Conservation (phyloP, 768 basidiomycete genomes). For the Kwoniella sp. region DNA sequence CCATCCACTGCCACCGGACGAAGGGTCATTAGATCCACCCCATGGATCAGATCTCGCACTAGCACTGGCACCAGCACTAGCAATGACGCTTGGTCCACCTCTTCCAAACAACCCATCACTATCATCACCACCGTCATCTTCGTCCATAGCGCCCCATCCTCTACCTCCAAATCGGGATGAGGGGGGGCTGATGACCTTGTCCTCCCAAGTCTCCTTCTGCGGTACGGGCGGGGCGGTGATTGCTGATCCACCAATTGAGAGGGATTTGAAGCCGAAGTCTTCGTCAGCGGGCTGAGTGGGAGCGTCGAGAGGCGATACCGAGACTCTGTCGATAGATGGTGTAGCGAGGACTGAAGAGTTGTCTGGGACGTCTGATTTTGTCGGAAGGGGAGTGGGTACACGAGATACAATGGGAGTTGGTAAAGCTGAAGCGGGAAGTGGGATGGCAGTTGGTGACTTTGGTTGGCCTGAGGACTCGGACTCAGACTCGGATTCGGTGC, state of each 20-base stretch:
- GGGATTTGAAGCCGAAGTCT: conserved; percentile 44
- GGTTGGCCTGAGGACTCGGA: too few species aligned
- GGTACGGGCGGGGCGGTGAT: conserved; percentile 18
- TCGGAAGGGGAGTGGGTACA: conserved; percentile 25
- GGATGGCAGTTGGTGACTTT: conserved; percentile 30
- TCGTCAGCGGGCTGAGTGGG: conserved; percentile 15
- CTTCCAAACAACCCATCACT: conserved; percentile 38
- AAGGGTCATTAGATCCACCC: conserved; percentile 6
- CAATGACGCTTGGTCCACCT: conserved; percentile 33
- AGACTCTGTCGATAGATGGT: conserved; percentile 41
- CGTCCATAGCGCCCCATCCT: conserved; percentile 49
- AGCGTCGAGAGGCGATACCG: conserved; percentile 47
- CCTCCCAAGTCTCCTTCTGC: conserved; percentile 9
- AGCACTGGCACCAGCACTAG: conserved; percentile 4
- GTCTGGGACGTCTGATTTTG: conserved; percentile 11
- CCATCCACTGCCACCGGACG: conserved; percentile 22
- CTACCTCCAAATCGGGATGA: conserved; percentile 39
- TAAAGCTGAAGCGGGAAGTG: conserved; percentile 37
- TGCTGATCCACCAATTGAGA: conserved; percentile 35
- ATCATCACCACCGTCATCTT: conserved; percentile 28
- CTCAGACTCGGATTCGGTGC: too few species aligned
- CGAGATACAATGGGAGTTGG: conserved; percentile 35
- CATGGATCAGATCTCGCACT: conserved; percentile 23
- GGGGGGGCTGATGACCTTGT: conserved; percentile 5
- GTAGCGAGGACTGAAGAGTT: conserved; percentile 18